These are phyloP conservation scores for Pugionium dolabratum DNA, from an alignment of 345 rosid species.

Conservation along the genomic window DNA sequence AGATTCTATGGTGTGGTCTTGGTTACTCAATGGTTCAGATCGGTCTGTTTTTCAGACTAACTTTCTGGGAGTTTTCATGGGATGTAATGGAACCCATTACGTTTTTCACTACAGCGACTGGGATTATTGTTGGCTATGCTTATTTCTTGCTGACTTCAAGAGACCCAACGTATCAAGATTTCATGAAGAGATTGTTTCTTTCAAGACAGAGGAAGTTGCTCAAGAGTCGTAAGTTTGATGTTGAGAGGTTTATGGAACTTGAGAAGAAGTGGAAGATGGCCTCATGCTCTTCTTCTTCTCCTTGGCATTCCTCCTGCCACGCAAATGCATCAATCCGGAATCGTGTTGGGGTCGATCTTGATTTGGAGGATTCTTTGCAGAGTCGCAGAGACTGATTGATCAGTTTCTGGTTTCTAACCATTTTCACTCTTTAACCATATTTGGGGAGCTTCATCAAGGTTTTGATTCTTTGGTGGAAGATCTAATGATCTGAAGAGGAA, in stretches of 20 bases:
- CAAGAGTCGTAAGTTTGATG: conserved; percentile 60
- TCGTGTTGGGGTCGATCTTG: conserved; percentile 61
- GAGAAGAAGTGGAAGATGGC: conserved; percentile 58
- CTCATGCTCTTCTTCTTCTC: conserved; percentile 14
- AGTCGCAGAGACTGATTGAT: conserved; percentile 40
- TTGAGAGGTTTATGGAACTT: conserved; percentile 66
- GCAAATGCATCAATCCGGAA: conserved; percentile 57
- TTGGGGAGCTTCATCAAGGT: not conserved
- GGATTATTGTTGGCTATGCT: conserved; percentile 76
- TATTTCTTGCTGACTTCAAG: conserved; percentile 80
- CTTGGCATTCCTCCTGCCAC: conserved; percentile 38
- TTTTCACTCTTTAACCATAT: conserved; percentile 16
- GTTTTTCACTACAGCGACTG: conserved; percentile 66
- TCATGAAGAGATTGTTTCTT: conserved; percentile 87
- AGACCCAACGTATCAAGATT: conserved; percentile 95
- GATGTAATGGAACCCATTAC: conserved; percentile 95
- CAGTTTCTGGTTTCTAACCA: conserved; percentile 13
- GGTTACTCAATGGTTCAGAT: conserved; percentile 57
- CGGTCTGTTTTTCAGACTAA: conserved; percentile 69
- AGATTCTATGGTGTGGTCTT: conserved; percentile 78
- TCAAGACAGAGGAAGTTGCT: conserved; percentile 81
- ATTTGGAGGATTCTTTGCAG: conserved; percentile 70
- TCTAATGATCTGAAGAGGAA: conserved; percentile 11
- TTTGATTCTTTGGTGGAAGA: conserved; percentile 27
- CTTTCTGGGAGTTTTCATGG: conserved; percentile 98